Base-by-base conservation (phyloP, 331 rosid genomes). In the Telfairia occidentalis region DNA sequence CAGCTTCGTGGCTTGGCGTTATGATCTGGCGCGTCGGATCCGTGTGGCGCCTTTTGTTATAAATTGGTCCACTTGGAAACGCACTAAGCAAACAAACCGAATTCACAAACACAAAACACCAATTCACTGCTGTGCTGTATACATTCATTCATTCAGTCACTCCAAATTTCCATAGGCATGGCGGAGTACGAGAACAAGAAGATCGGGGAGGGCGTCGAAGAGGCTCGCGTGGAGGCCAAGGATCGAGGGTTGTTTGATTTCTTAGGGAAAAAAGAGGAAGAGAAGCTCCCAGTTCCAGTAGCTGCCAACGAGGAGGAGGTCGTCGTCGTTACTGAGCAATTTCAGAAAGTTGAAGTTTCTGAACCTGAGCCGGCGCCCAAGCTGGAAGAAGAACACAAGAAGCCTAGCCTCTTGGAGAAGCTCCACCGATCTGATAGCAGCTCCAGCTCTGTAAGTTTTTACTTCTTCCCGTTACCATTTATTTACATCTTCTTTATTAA, bases 221-320 rank as follows among this genome's bases (percentile, higher is more conserved):
- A 38, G 69, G 80, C 79, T 0, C 78, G 78, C 1, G 90, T 69
- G 0, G 96, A 91, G 87, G 72, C 61, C 71, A 46, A 80, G 71
- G 97, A 91, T 78, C 94, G 97, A 0, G 98, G 98, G 50, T 3
- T 87, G 21, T 88, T 91, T 40, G 92, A 89, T 84, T 85, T 91
- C 48, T 38, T 87, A 11, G 83, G 89, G 21, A 90, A 89, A 88
- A 89, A 89, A 38, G 85, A 84, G 40, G 81, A 84, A 76, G 78
- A 80, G 58, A 30, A 61, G 23, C 60, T n/a, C 58, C 5, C 63
- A 23, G 37, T 32, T n/a, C n/a, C n/a, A 15, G 42, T 3, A 3
- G 37, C 21, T 8, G 40, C 24, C 16, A 26, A 0, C 23, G 81
- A 88, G 32, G 92, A 84, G 67, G 92, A 83, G 35, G 89, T 16